These are phyloP conservation scores for Priceomyces carsonii DNA, from an alignment of 805 yeast genomes.

Conservation along the genomic window DNA sequence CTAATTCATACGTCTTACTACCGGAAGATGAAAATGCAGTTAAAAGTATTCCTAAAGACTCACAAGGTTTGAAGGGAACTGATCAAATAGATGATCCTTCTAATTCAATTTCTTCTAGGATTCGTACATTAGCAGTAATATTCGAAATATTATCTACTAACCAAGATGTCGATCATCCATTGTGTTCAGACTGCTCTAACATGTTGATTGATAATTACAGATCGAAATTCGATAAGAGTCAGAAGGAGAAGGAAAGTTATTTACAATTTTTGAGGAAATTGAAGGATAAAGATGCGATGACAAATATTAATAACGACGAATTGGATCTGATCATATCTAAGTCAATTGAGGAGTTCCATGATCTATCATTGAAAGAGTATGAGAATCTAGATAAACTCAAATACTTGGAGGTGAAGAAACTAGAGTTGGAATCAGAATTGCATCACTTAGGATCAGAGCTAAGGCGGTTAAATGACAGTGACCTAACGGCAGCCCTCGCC, in stretches of 20 bases:
- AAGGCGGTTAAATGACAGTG: constrained; percentile 31
- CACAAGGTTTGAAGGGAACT: constrained; percentile 8
- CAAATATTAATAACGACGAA: constrained; percentile 12
- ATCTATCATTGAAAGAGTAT: constrained; percentile 40
- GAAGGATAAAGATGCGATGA: constrained; percentile 30
- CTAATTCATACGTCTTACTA: constrained; percentile 20
- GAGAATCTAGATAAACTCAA: constrained; percentile 31
- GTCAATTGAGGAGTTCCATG: constrained; percentile 46
- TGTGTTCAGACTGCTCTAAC: constrained; percentile 84
- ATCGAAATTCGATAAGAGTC: constrained; percentile 66
- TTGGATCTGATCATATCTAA: constrained; percentile 42
- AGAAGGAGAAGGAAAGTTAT: constrained; percentile 78
- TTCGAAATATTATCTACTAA: constrained; percentile 70
- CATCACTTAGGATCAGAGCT: constrained; percentile 42
- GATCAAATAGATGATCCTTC: constrained; percentile 8
- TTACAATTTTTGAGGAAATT: constrained; percentile 70
- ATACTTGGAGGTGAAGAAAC: constrained; percentile 42
- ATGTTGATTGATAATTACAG: constrained; percentile 64
- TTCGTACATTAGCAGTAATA: constrained; percentile 58
- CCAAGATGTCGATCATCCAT: constrained; percentile 78
- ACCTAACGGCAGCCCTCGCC: constrained; percentile 48
- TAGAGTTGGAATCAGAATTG: constrained; percentile 50
- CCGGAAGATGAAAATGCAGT: constrained; percentile 15
- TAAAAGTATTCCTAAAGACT: constrained; percentile 2
- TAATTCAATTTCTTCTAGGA: constrained; percentile 46